Conservation (phyloP, 2,329 filamentous ascomycete species). For the Monilinia fructicola region DNA sequence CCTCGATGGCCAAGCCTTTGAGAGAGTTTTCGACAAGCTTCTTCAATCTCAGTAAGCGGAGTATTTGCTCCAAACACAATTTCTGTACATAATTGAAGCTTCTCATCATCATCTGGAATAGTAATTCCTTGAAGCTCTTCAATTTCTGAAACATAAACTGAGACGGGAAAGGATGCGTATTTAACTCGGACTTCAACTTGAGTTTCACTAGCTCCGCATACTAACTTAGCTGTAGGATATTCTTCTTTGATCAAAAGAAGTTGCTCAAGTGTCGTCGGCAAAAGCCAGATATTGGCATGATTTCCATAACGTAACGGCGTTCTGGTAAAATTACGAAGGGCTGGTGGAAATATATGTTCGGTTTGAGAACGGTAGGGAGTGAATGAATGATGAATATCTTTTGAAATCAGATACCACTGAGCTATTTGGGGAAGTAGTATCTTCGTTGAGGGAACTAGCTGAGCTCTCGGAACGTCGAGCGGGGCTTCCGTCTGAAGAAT, state of each 20-base stretch:
- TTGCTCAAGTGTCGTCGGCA: conserved; percentile 80
- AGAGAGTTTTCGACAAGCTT: conserved; percentile 44
- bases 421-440: not conserved
- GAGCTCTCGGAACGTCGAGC: conserved; percentile 61
- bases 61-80: conserved; percentile 77
- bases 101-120: conserved; percentile 72
- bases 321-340: conserved; percentile 75
- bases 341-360: conserved; percentile 87
- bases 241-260: conserved; percentile 84
- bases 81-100: conserved; percentile 43
- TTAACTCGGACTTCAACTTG: conserved; percentile 99
- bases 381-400: conserved; percentile 48
- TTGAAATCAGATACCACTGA: not conserved
- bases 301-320: conserved; percentile 85
- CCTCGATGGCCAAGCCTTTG: conserved; percentile 62
- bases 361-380: conserved; percentile 89
- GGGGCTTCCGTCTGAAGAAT: conserved; percentile 29
- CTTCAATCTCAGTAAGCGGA: conserved; percentile 82
- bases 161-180: conserved; percentile 80
- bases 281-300: conserved; percentile 87
- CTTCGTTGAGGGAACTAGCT: conserved; percentile 85
- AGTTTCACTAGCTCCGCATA: conserved; percentile 91
- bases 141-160: conserved; percentile 89
- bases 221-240: conserved; percentile 83
- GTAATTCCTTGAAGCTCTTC: conserved; percentile 78